phyloP scores from a whole-genome alignment of 352 stramenopile species.

The Phytophthora capsici region DNA sequence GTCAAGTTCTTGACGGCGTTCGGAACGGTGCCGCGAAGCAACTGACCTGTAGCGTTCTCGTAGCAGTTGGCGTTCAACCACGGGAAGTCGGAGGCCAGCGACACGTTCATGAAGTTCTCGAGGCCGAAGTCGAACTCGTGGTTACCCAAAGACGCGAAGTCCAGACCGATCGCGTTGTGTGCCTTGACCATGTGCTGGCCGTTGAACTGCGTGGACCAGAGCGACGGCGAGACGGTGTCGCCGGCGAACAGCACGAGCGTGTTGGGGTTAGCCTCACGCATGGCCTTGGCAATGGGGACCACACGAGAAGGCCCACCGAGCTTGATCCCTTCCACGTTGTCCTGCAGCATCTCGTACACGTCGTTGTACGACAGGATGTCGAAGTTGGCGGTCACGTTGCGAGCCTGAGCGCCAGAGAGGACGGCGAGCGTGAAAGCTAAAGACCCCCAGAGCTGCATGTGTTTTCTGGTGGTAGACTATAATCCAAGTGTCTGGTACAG shows the following conservation, averaged over 20 bases:
- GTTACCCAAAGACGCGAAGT: constrained; percentile 80
- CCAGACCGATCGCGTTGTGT: constrained; percentile 76
- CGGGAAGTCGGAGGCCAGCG: constrained; percentile 56
- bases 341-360: constrained; percentile 82
- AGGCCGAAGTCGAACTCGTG: constrained; percentile 86
- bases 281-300: constrained; percentile 64
- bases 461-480: constrained; percentile 1
- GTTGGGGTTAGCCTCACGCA: constrained; percentile 65
- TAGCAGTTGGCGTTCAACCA: constrained; percentile 85
- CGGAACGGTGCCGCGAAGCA: constrained; percentile 61
- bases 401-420: constrained; percentile 26
- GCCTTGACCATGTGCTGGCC: constrained; percentile 83
- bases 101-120: constrained; percentile 79
- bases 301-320: constrained; percentile 78
- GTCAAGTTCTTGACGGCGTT: constrained; percentile 60
- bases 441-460: constrained; percentile 29
- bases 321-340: constrained; percentile 66
- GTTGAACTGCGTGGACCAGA: constrained; percentile 83
- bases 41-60: constrained; percentile 45
- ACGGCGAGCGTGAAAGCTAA: constrained; percentile 14
- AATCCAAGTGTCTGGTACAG: constrained; percentile 4
- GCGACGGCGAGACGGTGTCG: constrained; percentile 83
- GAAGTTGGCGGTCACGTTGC: constrained; percentile 55
- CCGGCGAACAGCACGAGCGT: constrained; percentile 80
- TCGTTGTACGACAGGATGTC: constrained; percentile 83